Evolutionary conservation across 495 filamentous ascomycete species (phyloP), one percentile per base, ranked within the genome.

Genomic region (Penicillium canescens): DNA sequence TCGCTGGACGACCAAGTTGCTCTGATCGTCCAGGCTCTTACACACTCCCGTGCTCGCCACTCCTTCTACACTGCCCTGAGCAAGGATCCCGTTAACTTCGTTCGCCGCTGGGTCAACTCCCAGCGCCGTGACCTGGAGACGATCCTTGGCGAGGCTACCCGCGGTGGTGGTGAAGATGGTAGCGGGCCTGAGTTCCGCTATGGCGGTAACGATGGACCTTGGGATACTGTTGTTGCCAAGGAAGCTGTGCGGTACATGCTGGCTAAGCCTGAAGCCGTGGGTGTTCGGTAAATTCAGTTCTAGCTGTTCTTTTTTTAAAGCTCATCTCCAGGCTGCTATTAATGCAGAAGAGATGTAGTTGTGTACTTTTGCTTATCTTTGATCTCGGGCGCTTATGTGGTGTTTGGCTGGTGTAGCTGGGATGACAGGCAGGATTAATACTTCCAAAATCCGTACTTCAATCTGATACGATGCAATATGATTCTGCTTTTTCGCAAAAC

Each of bases 71-170:
- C 82, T 2, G 77, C 82, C 2, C 76, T 97, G 61, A 82, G 82
- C 50, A 80, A 84, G 53, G 92, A 98, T 59, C 94, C 94, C 0
- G 90, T 85, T 5, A 81, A 73, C 3, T 96, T 98, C 60, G 76
- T 96, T 31, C 81, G 80, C 46, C 79, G 84, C 57, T 98, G 93
- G 94, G 76, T 95, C 51, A 87, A 84, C 60, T 89, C 84, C 6
- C 94, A 98, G 77, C 88, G 87, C 63, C 73, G 94, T 42, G 94
- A 98, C 71, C 75, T 98, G 46, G 93, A 97, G 67, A 84, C 92
- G 9, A 85, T 98, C 38, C 71, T 93, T 42, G 94, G 94, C 33
- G 95, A 97, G 70, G 83, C 82, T 4, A 78, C 78, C 38, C 77
- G 86, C 23, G 85, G 86, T 7, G 86, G 82, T 41, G 86, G 83